Evolutionary conservation across 345 rosid genomes (phyloP), one percentile per base, ranked within the genome.

Genomic region (Eucalyptus decipiens): DNA sequence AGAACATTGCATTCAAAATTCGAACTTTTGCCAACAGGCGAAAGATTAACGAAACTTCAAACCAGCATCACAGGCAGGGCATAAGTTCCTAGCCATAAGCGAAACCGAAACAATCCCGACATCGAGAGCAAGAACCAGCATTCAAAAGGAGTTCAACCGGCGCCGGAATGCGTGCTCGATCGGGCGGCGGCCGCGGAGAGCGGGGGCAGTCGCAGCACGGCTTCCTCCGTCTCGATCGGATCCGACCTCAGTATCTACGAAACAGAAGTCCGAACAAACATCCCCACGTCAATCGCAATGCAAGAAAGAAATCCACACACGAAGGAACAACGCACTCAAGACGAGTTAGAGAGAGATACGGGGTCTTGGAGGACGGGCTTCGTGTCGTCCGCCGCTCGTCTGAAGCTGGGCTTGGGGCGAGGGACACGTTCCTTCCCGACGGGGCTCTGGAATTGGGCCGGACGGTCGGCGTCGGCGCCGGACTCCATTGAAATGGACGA

Each of bases 361-460:
- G 98, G 97, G 86, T 96, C 99, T 89, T 94, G 95, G 87, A 96
- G 96, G 51, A 93, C 88, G 87, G 98, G 97, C 87, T 96, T 96
- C 67, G 99, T 93, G 90, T 96, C 97, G 62, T 96, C 99, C 18
- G 90, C 81, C 19, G 97, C 95, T 40, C 96, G 95, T 90, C 95
- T 86, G 91, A 96, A 96, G 14, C 87, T 90, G 43, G 98, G 96
- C 86, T 95, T 96, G 86, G 90, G 86, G 52, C 30, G 69, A 48
- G 85, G 47, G 85, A 76, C 2, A 3, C 13, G 47, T 2, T 76
- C 85, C 85, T 76, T 40, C 47, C 43, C 43, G 85, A 11, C 47
- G 16, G 47, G 47, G 85, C 5, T 76, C 40, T 72, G 81, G 43
- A 72, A 72, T 2, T 18, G 81, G 45, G 81, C 40, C 3, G 3